Conservation (phyloP, 805 yeast genomes). For the Candida ipomoeae region DNA sequence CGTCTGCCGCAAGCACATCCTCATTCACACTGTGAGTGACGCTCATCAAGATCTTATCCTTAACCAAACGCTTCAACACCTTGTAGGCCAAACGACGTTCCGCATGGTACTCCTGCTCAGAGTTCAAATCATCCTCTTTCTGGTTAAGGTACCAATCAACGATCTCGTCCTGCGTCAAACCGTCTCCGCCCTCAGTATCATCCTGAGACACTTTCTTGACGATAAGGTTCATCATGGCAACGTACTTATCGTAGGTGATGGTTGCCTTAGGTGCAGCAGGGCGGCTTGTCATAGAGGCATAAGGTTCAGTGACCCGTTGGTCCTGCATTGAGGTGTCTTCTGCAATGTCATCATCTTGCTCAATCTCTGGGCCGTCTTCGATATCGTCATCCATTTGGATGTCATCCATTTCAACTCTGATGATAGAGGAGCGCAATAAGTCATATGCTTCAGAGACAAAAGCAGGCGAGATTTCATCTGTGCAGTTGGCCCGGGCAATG, state of each 20-base stretch:
- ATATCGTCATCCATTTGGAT: conserved; percentile 76
- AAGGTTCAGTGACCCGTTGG: not conserved
- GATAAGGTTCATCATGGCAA: conserved; percentile 74
- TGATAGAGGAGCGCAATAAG: conserved; percentile 82
- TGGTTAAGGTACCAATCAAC: conserved; percentile 79
- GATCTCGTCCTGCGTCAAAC: conserved; percentile 63
- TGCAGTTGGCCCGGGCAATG: conserved; percentile 94
- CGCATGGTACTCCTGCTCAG: conserved; percentile 64
- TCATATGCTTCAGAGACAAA: conserved; percentile 94
- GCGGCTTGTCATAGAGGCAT: not conserved
- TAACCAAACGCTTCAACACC: conserved; percentile 77
- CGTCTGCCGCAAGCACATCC: conserved; percentile 18
- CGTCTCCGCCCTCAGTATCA: conserved; percentile 47
- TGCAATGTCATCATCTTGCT: conserved; percentile 13
- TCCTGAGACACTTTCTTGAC: conserved; percentile 61
- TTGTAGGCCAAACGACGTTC: conserved; percentile 72
- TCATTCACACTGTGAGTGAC: conserved; percentile 35
- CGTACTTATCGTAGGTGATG: conserved; percentile 82
- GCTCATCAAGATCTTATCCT: conserved; percentile 76
- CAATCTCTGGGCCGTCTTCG: conserved; percentile 20
- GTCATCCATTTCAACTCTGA: conserved; percentile 92
- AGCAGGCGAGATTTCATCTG: conserved; percentile 75
- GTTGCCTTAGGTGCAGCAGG: conserved; percentile 27
- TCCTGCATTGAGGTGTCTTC: conserved; percentile 14
- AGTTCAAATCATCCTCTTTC: conserved; percentile 63